Evolutionary conservation across 306 rosid species (phyloP).

Genomic region (Rosa multiflora): DNA sequence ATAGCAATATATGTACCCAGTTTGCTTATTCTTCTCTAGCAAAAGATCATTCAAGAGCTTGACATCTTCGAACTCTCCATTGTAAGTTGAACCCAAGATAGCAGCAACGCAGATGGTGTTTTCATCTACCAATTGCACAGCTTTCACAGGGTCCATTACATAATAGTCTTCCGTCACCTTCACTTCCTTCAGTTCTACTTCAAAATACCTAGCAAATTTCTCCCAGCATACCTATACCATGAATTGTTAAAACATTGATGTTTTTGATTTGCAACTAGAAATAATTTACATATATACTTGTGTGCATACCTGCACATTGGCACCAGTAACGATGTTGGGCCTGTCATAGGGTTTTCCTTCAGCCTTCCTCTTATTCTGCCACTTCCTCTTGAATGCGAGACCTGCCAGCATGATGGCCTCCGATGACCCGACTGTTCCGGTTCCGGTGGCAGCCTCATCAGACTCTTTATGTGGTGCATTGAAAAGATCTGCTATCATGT

Average conservation of each 20-base stretch:
- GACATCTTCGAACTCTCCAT: constrained; percentile 82
- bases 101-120: constrained; percentile 84
- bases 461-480: constrained; percentile 54
- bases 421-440: constrained; percentile 77
- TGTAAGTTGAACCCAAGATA: constrained; percentile 76
- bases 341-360: constrained; percentile 55
- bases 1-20: constrained; percentile 35
- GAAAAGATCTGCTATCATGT: constrained; percentile 68
- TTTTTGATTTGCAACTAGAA: not conserved
- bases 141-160: constrained; percentile 76
- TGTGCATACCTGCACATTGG: constrained; percentile 59
- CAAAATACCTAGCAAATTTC: constrained; percentile 73
- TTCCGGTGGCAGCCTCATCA: constrained; percentile 51
- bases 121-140: constrained; percentile 78
- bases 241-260: not conserved
- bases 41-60: constrained; percentile 65
- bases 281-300: not conserved
- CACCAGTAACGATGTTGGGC: constrained; percentile 74
- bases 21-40: constrained; percentile 53
- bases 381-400: constrained; percentile 75
- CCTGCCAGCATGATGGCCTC: constrained; percentile 92
- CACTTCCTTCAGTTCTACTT: constrained; percentile 75
- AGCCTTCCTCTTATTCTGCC: constrained; percentile 68
- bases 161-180: constrained; percentile 65
- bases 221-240: constrained; percentile 66